Base-by-base conservation (phyloP, 768 basidiomycete species). In the Nidularia pulvinata region DNA sequence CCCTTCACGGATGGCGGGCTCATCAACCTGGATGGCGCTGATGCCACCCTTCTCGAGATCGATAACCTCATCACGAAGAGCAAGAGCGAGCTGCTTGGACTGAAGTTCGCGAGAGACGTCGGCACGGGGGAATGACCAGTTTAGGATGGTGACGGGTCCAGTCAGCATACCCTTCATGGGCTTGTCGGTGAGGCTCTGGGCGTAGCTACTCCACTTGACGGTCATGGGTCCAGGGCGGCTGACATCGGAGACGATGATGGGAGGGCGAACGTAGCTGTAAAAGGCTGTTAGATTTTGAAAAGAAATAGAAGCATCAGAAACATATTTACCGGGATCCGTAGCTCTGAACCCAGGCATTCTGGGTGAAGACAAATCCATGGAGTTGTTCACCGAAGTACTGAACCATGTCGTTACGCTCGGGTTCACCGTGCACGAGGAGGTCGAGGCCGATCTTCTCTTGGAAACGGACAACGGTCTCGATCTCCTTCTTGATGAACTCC, bases 91-190 rank as follows among this genome's bases (percentile, higher is more conserved):
- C 73, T 99, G 97, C 81, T 95, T 94, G 70, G 94, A 95, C 78
- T 99, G 97, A 59, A 95, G 73, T 76, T 98, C 96, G 69, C 93
- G 92, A 51, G 90, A 85, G 61, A 98, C 90, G 69, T 99, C 97
- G 60, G 93, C 93, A 72, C 97, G 96, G 66, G 97, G 97, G 95
- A 99, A 99, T 34, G 97, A 98, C 97, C 97, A 99, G 84, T 98
- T 98, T 74, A 98, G 86, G 75, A 99, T 97, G 57, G 94, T 95
- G 71, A 98, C 95, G 16, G 95, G 95, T 58, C 96, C 96, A 53
- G 96, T 95, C 53, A 98, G 82, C 97, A 98, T 98, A 61, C 96
- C 96, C 88, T 99, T 99, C 93, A 99, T 95, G 63, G 95, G 97
- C 71, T 85, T 88, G 69, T 83, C 76, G 62, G 95, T 92, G 65